These are phyloP conservation scores for Obelidium mucronatum DNA, from an alignment of 192 early-diverging fungal genomes.

Conservation along the genomic window DNA sequence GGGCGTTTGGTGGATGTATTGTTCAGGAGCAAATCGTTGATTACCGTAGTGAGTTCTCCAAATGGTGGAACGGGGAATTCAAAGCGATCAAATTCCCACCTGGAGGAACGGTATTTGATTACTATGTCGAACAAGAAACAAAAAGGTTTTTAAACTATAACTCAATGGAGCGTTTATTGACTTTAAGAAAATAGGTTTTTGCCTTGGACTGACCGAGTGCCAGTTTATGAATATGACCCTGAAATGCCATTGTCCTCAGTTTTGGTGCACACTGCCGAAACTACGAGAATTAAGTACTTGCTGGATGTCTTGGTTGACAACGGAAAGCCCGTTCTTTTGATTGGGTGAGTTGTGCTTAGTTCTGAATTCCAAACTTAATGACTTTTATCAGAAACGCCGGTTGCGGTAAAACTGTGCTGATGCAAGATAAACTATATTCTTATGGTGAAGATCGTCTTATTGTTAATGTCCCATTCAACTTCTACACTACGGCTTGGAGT, in stretches of 20 bases:
- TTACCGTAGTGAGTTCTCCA: constrained; percentile 66
- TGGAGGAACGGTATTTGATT: constrained; percentile 70
- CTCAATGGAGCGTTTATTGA: neutral
- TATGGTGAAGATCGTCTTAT: constrained; percentile 66
- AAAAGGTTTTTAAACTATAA: constrained; percentile 42
- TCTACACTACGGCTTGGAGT: constrained; percentile 70
- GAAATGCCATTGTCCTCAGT: constrained; percentile 65
- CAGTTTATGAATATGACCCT: constrained; percentile 61
- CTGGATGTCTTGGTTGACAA: constrained; percentile 69
- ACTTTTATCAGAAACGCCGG: constrained; percentile 65
- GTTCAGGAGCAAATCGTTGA: constrained; percentile 70
- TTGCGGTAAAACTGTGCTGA: constrained; percentile 70
- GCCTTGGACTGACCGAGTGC: constrained; percentile 69
- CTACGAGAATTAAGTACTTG: constrained; percentile 62
- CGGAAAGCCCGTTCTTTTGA: constrained; percentile 64
- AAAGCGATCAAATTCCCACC: constrained; percentile 67
- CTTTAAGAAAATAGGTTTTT: constrained; percentile 42
- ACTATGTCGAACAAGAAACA: constrained; percentile 64
- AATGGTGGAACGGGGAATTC: constrained; percentile 74
- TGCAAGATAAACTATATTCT: constrained; percentile 70
- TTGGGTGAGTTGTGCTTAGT: constrained; percentile 12
- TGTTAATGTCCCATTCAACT: constrained; percentile 74
- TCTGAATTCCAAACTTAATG: neutral
- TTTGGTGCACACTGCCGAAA: constrained; percentile 69
- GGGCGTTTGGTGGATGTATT: constrained; percentile 71